These are phyloP conservation scores for Spathaspora sp. DNA, from an alignment of 1,139 yeast genomes.

Conservation along the genomic window DNA sequence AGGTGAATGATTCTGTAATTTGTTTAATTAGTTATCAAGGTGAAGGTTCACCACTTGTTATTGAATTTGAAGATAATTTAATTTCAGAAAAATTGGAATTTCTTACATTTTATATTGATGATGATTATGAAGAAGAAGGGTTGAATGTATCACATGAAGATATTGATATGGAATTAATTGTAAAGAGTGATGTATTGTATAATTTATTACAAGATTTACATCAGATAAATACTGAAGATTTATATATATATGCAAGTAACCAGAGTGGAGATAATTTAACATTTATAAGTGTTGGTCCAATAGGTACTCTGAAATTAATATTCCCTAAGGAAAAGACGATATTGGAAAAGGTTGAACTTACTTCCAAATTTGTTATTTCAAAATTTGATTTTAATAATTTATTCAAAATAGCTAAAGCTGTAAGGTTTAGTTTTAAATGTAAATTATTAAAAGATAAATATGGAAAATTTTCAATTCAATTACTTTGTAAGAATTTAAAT, in stretches of 20 bases:
- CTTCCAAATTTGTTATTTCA: conserved; percentile 24
- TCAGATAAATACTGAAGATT: conserved; percentile 60
- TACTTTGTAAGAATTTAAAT: conserved; percentile 37
- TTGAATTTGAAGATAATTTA: conserved; percentile 69
- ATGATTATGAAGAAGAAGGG: conserved; percentile 30
- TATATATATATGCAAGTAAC: conserved; percentile 44
- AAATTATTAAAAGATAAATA: conserved; percentile 57
- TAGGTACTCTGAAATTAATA: conserved; percentile 68
- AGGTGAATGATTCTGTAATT: conserved; percentile 17
- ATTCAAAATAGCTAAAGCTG: conserved; percentile 52
- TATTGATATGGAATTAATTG: conserved; percentile 61
- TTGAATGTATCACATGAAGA: conserved; percentile 29
- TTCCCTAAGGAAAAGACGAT: conserved; percentile 65
- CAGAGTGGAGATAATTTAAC: conserved; percentile 33
- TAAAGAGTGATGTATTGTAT: conserved; percentile 63
- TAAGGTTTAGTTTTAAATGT: conserved; percentile 57
- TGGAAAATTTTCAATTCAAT: conserved; percentile 52
- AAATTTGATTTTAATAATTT: conserved; percentile 55
- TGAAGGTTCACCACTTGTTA: conserved; percentile 62
- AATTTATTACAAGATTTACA: conserved; percentile 67
- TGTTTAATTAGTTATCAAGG: conserved; percentile 48
- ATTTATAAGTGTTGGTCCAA: conserved; percentile 64
- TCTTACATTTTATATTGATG: conserved; percentile 52
- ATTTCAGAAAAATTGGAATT: conserved; percentile 74
- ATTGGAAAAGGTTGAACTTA: conserved; percentile 47